Evolutionary conservation across 768 basidiomycete genomes (phyloP), one percentile per base, ranked within the genome.

Genomic region (Hydnum rufescens): DNA sequence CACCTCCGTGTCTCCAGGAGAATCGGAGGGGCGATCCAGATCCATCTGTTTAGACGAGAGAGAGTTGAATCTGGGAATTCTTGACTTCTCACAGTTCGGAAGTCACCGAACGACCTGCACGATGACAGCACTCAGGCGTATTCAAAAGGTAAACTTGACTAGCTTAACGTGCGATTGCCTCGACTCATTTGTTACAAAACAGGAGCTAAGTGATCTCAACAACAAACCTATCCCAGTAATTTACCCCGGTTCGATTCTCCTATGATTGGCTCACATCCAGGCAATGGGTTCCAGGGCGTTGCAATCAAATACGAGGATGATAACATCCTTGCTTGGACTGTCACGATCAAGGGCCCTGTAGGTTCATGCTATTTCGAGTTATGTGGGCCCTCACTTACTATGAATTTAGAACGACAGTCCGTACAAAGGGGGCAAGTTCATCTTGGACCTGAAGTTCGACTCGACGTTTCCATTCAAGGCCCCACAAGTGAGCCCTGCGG

Each of bases 381-480:
- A 13, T 13, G 13, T 25, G 44, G 8, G 8, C 44, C 26, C 8
- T 13, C 16, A 47, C 25, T 16, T 6, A 30, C 6, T 28, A 25
- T 57, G n/a, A n/a, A n/a, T n/a, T n/a, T n/a, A 88, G 85, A 60
- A 75, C 44, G 77, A 81, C 57, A 82, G 81, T 28, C 87, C 86
- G 0, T 89, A 89, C 72, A 83, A 79, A 64, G 74, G 73, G 50
- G 86, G 87, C 47, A 83, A 74, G 0, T 89, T 85, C 65, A 70
- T 74, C 58, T 87, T 87, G 64, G 78, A 66, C 34, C 62, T 88
- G 8, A 65, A 68, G n/a, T 68, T 89, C n/a, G 83, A 86, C 1
- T 59, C 70, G n/a, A 80, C 75, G 63, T 89, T 80, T 58, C 86
- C 87, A 4, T 89, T 89, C 75, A 88, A 89, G 64, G 76, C 87